phyloP scores from a whole-genome alignment of 1,284 basidiomycete species.

The Takashimella koratensis region DNA sequence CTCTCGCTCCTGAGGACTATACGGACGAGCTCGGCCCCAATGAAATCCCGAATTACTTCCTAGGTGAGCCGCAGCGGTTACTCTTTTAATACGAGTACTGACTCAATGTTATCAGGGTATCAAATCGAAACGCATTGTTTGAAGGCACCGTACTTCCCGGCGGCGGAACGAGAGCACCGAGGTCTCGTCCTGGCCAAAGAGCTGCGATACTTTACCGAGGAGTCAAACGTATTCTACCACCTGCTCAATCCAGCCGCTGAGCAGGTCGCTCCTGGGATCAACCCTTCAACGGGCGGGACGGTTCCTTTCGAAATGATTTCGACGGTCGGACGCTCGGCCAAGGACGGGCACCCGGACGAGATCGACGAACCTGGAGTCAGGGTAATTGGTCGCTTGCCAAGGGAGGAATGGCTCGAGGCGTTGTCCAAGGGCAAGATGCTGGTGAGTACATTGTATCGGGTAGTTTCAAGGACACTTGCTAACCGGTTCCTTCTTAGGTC shows the following conservation, averaged over 20 bases:
- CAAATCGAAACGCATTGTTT: slow-evolving; percentile 44
- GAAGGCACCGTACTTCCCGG: slow-evolving; percentile 11
- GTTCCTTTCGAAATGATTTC: slow-evolving; percentile 25
- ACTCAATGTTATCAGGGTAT: too few species aligned
- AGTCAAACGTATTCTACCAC: slow-evolving; percentile 4
- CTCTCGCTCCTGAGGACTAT: slow-evolving; percentile 44
- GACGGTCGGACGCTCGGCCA: too few species aligned
- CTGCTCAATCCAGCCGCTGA: slow-evolving; percentile 5
- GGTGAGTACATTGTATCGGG: too few species aligned
- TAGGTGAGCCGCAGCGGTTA: slow-evolving; percentile 30
- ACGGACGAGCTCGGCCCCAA: slow-evolving; percentile 10
- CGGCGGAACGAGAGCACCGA: slow-evolving; percentile 30
- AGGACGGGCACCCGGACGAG: slow-evolving; percentile 8
- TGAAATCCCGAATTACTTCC: slow-evolving; percentile 42
- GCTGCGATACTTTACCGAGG: slow-evolving; percentile 31
- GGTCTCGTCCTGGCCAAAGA: slow-evolving; percentile 48
- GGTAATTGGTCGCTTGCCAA: slow-evolving; percentile 7
- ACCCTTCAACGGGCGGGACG: slow-evolving; percentile 4
- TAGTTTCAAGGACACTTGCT: too few species aligned
- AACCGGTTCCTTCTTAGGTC: too few species aligned
- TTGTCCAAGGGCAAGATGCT: slow-evolving; percentile 12
- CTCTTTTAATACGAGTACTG: too few species aligned
- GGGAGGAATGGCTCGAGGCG: slow-evolving; percentile 6
- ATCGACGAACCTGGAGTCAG: slow-evolving; percentile 2
- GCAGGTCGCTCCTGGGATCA: not conserved